phyloP scores from a whole-genome alignment of 768 basidiomycete genomes.

The Xerocomus spinulosus region DNA sequence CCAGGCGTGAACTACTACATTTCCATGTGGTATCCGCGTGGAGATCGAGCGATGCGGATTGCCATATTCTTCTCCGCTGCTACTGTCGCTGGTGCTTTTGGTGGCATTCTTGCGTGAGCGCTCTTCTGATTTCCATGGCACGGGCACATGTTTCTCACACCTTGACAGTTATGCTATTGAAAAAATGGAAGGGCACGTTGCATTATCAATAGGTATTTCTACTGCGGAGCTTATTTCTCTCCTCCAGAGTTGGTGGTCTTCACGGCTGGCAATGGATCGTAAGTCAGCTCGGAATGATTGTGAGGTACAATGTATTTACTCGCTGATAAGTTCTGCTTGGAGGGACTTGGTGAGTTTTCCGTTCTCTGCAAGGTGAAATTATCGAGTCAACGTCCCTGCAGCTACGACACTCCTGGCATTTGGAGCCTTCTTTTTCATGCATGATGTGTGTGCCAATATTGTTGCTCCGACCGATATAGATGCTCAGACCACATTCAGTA shows the following conservation, averaged over 20 bases:
- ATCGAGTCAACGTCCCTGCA: constrained; percentile 4
- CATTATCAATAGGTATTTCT: constrained; percentile 10
- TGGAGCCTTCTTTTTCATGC: constrained; percentile 44
- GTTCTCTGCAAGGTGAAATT: neutral
- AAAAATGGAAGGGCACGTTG: constrained; percentile 31
- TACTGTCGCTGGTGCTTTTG: constrained; percentile 49
- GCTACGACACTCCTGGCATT: constrained; percentile 20
- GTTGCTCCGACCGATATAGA: neutral
- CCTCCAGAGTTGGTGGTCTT: constrained; percentile 23
- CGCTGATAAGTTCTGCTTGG: constrained; percentile 26
- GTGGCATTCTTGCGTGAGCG: constrained; percentile 45
- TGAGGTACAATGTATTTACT: constrained; percentile 6
- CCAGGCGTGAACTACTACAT: constrained; percentile 42
- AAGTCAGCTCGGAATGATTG: constrained; percentile 5
- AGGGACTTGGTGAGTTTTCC: constrained; percentile 22
- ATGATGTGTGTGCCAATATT: constrained; percentile 38
- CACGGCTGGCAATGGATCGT: constrained; percentile 39
- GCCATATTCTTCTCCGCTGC: constrained; percentile 64
- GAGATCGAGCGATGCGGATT: constrained; percentile 53
- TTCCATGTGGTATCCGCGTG: constrained; percentile 57
- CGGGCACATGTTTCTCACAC: neutral
- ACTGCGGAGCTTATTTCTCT: neutral
- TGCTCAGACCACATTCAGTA: constrained; percentile 31
- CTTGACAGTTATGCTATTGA: constrained; percentile 32
- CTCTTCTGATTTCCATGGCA: neutral